A percentile compares a stretch with the other conserved stretches of the same genome.
phyloP scores from a whole-genome alignment of 352 stramenopile genomes.

The Plasmopara muralis region DNA sequence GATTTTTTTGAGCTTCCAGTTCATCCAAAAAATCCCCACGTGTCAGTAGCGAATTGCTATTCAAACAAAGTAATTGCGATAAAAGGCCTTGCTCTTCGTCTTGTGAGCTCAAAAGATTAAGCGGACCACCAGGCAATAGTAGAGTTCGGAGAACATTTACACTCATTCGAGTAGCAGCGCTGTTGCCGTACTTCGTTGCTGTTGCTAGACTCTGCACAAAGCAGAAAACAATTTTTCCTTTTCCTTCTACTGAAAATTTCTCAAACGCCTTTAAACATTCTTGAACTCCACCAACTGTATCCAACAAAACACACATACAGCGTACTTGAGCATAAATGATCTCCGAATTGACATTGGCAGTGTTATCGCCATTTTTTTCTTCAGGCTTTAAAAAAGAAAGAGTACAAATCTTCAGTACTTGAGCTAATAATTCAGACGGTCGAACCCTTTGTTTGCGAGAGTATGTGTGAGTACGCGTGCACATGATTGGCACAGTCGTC shows the following conservation, averaged over 20 bases:
- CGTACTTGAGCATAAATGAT: constrained; percentile 29
- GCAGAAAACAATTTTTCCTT: constrained; percentile 16
- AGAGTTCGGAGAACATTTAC: constrained; percentile 18
- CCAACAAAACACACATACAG: constrained; percentile 34
- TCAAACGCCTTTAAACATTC: constrained; percentile 15
- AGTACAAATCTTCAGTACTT: constrained; percentile 8
- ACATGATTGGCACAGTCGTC: constrained; percentile 36
- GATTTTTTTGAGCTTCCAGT: constrained; percentile 7
- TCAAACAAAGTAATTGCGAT: constrained; percentile 19
- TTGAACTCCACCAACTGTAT: constrained; percentile 15
- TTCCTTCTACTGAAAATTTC: constrained; percentile 10
- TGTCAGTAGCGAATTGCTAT: not conserved
- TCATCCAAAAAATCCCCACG: not conserved
- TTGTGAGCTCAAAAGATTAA: constrained; percentile 13
- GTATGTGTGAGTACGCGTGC: constrained; percentile 31
- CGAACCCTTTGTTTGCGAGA: constrained; percentile 24
- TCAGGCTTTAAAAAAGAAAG: constrained; percentile 1
- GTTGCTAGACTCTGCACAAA: constrained; percentile 14
- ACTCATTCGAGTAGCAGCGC: constrained; percentile 10
- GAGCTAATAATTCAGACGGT: constrained; percentile 5
- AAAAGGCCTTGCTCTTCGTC: constrained; percentile 26
- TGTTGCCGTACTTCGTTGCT: constrained; percentile 11
- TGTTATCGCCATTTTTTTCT: not conserved
- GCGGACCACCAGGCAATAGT: constrained; percentile 9
- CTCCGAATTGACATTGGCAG: constrained; percentile 8